Evolutionary conservation across 805 yeast species (phyloP).

Genomic region (Wickerhamiella siamensis): DNA sequence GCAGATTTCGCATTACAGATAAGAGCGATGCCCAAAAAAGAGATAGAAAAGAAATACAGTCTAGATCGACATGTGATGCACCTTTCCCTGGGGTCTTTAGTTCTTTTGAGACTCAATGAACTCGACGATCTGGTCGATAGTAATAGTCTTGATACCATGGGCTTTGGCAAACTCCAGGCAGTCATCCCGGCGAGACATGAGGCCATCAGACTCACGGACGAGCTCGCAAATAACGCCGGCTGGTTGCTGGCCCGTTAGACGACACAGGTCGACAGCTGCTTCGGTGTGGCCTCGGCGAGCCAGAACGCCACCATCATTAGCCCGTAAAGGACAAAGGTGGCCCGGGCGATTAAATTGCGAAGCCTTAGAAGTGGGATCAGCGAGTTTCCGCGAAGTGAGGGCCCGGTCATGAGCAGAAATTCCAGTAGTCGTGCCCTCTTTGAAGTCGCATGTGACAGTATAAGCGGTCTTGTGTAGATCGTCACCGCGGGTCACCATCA

Average conservation of each 20-base stretch:
- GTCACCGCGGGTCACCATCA: conserved; percentile 47
- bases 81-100: too few relatives aligned
- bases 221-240: conserved; percentile 91
- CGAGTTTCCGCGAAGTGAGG: conserved; percentile 58
- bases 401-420: conserved; percentile 92
- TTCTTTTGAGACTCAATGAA: conserved; percentile 25
- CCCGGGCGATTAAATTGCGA: conserved; percentile 81
- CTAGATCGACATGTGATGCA: too few relatives aligned
- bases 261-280: conserved; percentile 82
- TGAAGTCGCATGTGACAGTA: conserved; percentile 78
- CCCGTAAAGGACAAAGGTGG: conserved; percentile 84
- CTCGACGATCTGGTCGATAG: conserved; percentile 59
- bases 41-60: neutral
- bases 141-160: conserved; percentile 53
- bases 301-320: conserved; percentile 69
- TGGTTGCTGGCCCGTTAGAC: conserved; percentile 60
- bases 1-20: too few relatives aligned
- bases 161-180: conserved; percentile 55
- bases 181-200: conserved; percentile 87
- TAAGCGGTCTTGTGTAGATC: conserved; percentile 97
- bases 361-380: conserved; percentile 42
- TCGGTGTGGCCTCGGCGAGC: conserved; percentile 92
- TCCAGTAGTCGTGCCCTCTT: conserved; percentile 90
- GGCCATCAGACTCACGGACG: conserved; percentile 83
- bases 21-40: too few relatives aligned